Evolutionary conservation across 768 basidiomycete species (phyloP).

Genomic region (Fomitopsis pulvina): DNA sequence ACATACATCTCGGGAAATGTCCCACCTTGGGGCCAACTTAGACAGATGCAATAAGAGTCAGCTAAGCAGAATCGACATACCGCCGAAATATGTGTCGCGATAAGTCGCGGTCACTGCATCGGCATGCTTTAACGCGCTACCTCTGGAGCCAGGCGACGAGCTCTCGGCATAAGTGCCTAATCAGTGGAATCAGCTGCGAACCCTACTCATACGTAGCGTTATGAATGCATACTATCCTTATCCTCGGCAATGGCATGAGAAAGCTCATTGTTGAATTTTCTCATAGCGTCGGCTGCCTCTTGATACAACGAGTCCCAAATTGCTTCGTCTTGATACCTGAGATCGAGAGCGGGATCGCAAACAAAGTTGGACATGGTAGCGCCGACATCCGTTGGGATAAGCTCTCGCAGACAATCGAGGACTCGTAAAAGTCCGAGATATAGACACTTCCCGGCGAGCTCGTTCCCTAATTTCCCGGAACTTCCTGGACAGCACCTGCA

Average conservation of each 20-base stretch:
- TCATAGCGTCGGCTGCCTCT: slow-evolving; percentile 7
- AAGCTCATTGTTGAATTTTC: slow-evolving; percentile 6
- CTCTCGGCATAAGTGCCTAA: neutral
- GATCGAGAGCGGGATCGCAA: slow-evolving; percentile 6
- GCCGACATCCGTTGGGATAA: slow-evolving; percentile 3
- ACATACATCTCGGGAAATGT: neutral
- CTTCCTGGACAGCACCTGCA: neutral
- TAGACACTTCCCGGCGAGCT: neutral
- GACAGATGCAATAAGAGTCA: neutral
- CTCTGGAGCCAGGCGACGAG: neutral
- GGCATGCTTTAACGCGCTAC: neutral
- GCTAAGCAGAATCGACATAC: slow-evolving; percentile 3
- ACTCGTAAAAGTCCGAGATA: neutral
- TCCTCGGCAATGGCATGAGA: slow-evolving; percentile 4
- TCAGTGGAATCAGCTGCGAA: too few relatives aligned
- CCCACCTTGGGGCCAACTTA: slow-evolving; percentile 1
- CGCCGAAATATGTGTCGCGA: slow-evolving; percentile 12
- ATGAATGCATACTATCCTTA: neutral
- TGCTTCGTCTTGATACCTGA: slow-evolving; percentile 1
- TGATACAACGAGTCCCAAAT: slow-evolving; percentile 3
- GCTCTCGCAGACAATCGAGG: slow-evolving; percentile 7
- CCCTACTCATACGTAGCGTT: slow-evolving; percentile 1
- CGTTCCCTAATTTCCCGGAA: neutral
- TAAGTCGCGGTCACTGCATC: slow-evolving; percentile 4
- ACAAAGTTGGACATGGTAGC: neutral